Base-by-base conservation (phyloP, 257 asterid species). In the Solanum chmielewskii region DNA sequence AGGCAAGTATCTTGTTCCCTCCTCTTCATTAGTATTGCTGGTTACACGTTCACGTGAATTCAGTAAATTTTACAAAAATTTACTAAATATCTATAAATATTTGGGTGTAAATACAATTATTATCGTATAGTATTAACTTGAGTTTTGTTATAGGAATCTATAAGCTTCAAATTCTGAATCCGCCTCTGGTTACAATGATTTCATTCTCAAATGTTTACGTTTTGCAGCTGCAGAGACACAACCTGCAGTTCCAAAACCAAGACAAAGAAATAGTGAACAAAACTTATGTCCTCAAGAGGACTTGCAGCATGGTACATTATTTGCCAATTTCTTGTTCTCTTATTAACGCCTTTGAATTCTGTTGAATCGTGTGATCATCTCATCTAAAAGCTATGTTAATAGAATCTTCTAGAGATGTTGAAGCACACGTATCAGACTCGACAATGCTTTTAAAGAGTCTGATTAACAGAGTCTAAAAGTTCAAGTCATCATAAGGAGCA, bases 1-100 rank as follows among this genome's bases (percentile, higher is more conserved):
- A 92, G 95, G 98, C 89, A 95, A 88, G 85, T 85, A 85, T 25
- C 21, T 84, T 74, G 73, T 83, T 87, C 80, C 83, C 20, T 37
- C 20, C 82, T 70, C 47, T 41, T 74, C 27, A 37, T 42, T 41
- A 41, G 20, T 62, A 45, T 81, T 15, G 25, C 18, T 71, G 27
- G 45, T 71, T 18, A 35, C 27, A 4, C 9, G 25, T 71, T 33
- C 15, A 71, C 78, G 13, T 71, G 15, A 71, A 84, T 89, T 20
- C 89, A 85, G 77, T 91, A 71, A 93, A 13, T 27, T 78, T 47
- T 1, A 5, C 15, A 33, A 70, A 70, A 33, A 16, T 14, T 29
- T 33, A 9, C 14, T 16, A 33, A 16, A 16, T 70, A 70, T 70
- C 9, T 11, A 75, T 44, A n/a, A 6, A 41, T 76, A 44, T 76